Conservation (phyloP, 768 basidiomycete species). For the Panaeolus papilionaceus region DNA sequence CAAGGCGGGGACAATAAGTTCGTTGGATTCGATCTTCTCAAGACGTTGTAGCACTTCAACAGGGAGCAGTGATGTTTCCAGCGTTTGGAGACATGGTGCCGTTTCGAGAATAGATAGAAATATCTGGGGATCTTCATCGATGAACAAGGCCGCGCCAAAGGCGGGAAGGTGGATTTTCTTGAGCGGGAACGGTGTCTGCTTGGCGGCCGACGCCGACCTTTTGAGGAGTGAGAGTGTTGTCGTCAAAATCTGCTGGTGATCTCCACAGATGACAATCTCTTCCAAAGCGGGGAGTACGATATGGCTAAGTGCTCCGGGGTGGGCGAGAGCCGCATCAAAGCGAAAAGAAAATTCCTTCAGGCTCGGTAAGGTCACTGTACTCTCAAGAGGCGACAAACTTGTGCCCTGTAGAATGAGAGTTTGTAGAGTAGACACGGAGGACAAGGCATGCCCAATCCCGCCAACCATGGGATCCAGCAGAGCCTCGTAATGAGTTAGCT, state of each 20-base stretch:
- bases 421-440: background rate
- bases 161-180: background rate
- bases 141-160: background rate
- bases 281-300: background rate
- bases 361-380: background rate
- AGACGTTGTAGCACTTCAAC: background rate
- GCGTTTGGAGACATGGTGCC: background rate
- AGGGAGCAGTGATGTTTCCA: background rate
- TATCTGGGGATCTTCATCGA: background rate
- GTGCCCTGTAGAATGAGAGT: slow-evolving; percentile 2
- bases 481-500: background rate
- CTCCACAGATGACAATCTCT: background rate
- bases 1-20: background rate
- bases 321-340: background rate
- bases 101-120: background rate
- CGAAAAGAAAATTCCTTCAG: background rate
- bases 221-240: background rate
- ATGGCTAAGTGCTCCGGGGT: background rate
- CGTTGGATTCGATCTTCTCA: background rate
- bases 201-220: background rate
- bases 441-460: background rate
- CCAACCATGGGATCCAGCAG: background rate
- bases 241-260: background rate
- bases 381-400: background rate
- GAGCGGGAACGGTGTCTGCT: background rate